These are phyloP conservation scores for Colletotrichum sp. DNA, from an alignment of 2,329 filamentous ascomycete species.

Conservation along the genomic window DNA sequence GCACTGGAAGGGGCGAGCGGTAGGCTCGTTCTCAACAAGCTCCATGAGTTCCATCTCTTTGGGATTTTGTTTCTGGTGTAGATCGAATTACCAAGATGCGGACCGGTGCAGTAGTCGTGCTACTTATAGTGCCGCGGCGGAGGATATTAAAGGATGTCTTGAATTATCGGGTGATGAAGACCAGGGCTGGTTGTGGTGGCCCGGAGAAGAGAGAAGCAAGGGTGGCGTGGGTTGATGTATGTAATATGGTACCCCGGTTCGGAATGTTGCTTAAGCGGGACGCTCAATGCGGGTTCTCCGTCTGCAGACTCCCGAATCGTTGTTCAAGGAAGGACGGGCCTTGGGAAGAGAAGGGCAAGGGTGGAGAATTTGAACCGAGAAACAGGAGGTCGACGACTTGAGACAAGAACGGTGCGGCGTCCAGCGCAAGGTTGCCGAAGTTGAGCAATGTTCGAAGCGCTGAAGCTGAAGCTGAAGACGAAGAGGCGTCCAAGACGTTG, in stretches of 20 bases:
- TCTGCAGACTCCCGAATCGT: slow-evolving; percentile 12
- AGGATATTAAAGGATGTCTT: slow-evolving; percentile 11
- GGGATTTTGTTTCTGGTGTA: slow-evolving; percentile 26
- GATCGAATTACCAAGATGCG: slow-evolving; percentile 36
- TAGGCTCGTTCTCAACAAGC: slow-evolving; percentile 68
- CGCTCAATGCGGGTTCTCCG: slow-evolving; percentile 14
- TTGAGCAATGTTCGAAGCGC: slow-evolving; percentile 14
- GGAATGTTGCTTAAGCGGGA: slow-evolving; percentile 16
- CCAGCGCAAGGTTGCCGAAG: slow-evolving; percentile 23
- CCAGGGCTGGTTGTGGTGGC: background rate
- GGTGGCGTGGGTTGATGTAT: slow-evolving; percentile 7
- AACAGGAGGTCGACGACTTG: slow-evolving; percentile 13
- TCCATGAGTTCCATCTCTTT: slow-evolving; percentile 67
- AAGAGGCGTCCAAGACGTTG: background rate
- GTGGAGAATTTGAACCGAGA: slow-evolving; percentile 1
- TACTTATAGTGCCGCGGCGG: slow-evolving; percentile 15
- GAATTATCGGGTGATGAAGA: slow-evolving; percentile 15
- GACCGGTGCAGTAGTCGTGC: slow-evolving; percentile 14
- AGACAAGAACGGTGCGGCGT: slow-evolving; percentile 22
- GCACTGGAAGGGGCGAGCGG: slow-evolving; percentile 67
- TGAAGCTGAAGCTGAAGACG: slow-evolving; percentile 1
- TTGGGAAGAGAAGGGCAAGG: background rate
- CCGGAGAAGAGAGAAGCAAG: slow-evolving; percentile 11
- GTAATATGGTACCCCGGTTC: slow-evolving; percentile 13
- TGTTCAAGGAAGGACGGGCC: slow-evolving; percentile 5